Evolutionary conservation across 2,329 filamentous ascomycete genomes (phyloP), one percentile per base, ranked within the genome.

Genomic region (Colletotrichum higginsianum): DNA sequence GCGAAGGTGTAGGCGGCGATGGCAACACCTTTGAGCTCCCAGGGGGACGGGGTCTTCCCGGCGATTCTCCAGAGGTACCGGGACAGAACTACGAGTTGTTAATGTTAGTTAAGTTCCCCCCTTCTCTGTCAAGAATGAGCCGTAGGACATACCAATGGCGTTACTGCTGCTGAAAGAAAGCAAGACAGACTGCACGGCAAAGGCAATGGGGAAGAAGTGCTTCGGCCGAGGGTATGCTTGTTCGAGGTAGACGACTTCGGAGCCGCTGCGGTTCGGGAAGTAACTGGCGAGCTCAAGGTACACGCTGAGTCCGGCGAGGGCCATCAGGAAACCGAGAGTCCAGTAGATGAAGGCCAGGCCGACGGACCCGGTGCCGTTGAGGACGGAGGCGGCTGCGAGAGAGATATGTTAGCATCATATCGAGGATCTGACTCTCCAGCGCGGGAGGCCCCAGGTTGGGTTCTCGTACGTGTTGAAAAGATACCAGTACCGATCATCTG

Each of bases 81-180:
- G 0, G 91, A 88, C 52, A 92, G 78, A 0, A 92, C 90, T 85
- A 63, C 52, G 47, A 2, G 1, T 8, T 21, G 13, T 61, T 8
- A 53, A 40, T 9, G 18, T n/a, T 4, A 6, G 3, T 2, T 1
- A 8, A 30, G 7, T 2, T n/a, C 6, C 0, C 13, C 1, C 12
- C 5, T 4, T 26, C 26, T 26, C 26, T 26, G 26, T 26, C 3
- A 18, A 1, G 4, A 55, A 15, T 8, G 18, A 2, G 11, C 18
- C 53, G 8, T 4, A 13, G 2, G 21, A 6, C n/a, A 2, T 75
- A 84, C 84, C 85, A 49, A 93, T 88, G 0, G 90, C 86, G 78
- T 93, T 93, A 57, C 89, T 88, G 75, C 89, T 91, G 73, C 87
- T 89, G 74, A 93, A 93, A 0, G 91, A 91, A 3, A 93, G 81